Evolutionary conservation across 768 basidiomycete species (phyloP).

Genomic region (Dictyophora rubrovolvata): DNA sequence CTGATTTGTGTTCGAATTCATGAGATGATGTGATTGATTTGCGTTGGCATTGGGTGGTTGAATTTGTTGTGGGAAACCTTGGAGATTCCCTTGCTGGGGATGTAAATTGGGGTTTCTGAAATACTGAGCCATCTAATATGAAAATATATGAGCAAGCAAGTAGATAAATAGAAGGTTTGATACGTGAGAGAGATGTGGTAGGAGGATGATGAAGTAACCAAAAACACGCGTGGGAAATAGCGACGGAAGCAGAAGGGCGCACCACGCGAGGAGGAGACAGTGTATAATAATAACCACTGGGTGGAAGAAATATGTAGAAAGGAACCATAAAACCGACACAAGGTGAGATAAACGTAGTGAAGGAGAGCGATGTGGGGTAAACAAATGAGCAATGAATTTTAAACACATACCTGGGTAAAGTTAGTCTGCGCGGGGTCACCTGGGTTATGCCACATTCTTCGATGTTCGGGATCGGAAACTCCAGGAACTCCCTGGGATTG

Average conservation of each 20-base stretch:
- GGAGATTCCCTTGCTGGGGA: background rate
- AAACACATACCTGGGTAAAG: conserved; percentile 4
- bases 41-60: background rate
- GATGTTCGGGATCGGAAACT: conserved; percentile 5
- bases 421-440: conserved; percentile 3
- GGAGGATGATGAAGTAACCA: background rate
- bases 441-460: conserved; percentile 5
- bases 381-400: background rate
- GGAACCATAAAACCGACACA: too few relatives aligned
- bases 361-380: background rate
- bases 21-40: background rate
- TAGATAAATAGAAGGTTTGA: background rate
- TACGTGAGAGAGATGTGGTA: background rate
- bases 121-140: conserved; percentile 5
- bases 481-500: conserved; percentile 16
- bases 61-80: conserved; percentile 6
- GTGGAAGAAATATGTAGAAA: background rate
- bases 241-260: background rate
- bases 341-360: too few relatives aligned
- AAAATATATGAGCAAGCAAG: background rate
- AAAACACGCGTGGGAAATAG: conserved; percentile 3
- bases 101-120: background rate
- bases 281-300: background rate
- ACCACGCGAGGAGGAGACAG: too few relatives aligned
- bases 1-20: background rate